Percentiles rank a stretch among this genome's conserved stretches.
phyloP scores from a whole-genome alignment of 495 filamentous ascomycete genomes.

The Trypethelium eluteriae region DNA sequence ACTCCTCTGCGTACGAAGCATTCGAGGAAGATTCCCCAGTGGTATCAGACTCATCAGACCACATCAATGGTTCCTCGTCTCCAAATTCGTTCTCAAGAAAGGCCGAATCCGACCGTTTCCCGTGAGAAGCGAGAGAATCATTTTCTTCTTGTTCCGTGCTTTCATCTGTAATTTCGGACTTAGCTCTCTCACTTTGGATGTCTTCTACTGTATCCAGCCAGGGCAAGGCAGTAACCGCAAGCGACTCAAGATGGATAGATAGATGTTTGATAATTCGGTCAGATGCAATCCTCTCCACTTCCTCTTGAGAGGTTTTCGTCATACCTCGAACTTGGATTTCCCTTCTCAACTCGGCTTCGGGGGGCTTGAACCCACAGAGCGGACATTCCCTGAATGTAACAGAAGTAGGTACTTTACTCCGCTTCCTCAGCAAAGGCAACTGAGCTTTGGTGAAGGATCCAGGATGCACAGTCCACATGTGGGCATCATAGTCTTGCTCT shows the following conservation, averaged over 20 bases:
- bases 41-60: background rate
- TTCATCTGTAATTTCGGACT: background rate
- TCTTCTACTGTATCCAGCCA: slow-evolving; percentile 18
- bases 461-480: slow-evolving; percentile 7
- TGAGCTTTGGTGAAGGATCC: slow-evolving; percentile 8
- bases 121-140: background rate
- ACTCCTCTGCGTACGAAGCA: background rate
- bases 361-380: slow-evolving; percentile 10
- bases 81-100: slow-evolving; percentile 7
- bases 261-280: slow-evolving; percentile 15
- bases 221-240: slow-evolving; percentile 16
- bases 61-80: slow-evolving; percentile 6
- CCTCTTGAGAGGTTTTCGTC: background rate
- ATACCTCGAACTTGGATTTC: background rate
- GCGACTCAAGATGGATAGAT: slow-evolving; percentile 10
- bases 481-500: slow-evolving; percentile 10
- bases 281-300: background rate
- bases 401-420: background rate
- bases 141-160: background rate
- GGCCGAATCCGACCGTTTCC: background rate
- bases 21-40: background rate
- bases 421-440: slow-evolving; percentile 1
- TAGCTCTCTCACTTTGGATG: background rate
- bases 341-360: slow-evolving; percentile 5
- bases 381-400: slow-evolving; percentile 13